A percentile compares a stretch with the other conserved stretches of the same genome.
These are phyloP conservation scores for Phytophthora niederhauseri DNA, from an alignment of 352 stramenopile species.

Conservation along the genomic window DNA sequence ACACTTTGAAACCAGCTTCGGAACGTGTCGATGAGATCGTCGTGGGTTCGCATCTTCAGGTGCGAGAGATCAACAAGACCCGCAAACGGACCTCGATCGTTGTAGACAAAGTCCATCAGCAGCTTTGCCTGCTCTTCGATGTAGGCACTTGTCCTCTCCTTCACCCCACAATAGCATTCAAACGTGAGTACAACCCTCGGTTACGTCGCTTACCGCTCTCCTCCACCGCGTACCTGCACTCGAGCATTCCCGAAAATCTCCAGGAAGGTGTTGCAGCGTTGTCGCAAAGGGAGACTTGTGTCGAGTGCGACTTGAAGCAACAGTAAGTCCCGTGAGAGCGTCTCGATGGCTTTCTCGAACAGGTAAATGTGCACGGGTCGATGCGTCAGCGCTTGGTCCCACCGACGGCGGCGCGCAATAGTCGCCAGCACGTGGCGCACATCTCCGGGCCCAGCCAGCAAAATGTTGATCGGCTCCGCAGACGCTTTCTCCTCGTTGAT, in stretches of 20 bases:
- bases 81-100: constrained; percentile 62
- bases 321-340: constrained; percentile 89
- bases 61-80: constrained; percentile 83
- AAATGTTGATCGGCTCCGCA: constrained; percentile 46
- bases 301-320: constrained; percentile 90
- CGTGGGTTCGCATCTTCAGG: constrained; percentile 90
- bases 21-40: constrained; percentile 90
- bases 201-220: background rate
- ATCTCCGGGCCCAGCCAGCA: constrained; percentile 75
- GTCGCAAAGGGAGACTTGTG: constrained; percentile 87
- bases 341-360: constrained; percentile 85
- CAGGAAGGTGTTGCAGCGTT: constrained; percentile 90
- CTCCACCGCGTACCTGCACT: constrained; percentile 61
- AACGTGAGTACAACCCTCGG: background rate
- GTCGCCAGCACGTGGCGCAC: constrained; percentile 76
- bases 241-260: constrained; percentile 94
- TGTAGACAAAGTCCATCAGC: constrained; percentile 77
- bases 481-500: constrained; percentile 19
- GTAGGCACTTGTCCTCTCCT: constrained; percentile 86
- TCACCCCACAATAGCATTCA: background rate
- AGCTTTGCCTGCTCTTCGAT: constrained; percentile 75
- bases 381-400: constrained; percentile 24
- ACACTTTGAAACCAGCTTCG: constrained; percentile 76
- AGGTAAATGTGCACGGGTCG: constrained; percentile 90
- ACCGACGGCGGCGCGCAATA: constrained; percentile 55